Conservation (phyloP, 169 alveolate species). For the Eimeria sp. region DNA sequence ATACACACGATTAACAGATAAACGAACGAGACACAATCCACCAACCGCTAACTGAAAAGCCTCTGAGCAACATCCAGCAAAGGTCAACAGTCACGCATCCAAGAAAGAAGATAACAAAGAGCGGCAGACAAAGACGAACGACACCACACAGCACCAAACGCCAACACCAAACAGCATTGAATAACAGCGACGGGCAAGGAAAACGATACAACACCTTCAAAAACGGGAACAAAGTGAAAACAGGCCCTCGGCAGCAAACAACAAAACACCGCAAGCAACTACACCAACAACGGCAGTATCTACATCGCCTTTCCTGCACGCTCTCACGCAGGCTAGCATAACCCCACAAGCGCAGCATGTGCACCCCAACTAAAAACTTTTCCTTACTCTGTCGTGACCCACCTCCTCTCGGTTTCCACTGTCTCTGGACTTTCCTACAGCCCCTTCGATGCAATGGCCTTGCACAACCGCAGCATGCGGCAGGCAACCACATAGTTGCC, state of each 20-base stretch:
- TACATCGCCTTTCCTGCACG: background rate
- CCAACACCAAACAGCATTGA: too few relatives aligned
- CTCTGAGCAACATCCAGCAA: background rate
- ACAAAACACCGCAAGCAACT: background rate
- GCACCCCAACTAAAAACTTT: background rate
- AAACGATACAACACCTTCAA: background rate
- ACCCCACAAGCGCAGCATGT: background rate
- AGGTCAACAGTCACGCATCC: background rate
- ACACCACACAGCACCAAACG: background rate
- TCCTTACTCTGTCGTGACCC: background rate
- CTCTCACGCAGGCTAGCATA: background rate
- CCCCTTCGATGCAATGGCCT: background rate
- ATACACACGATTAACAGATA: too few relatives aligned
- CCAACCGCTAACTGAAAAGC: too few relatives aligned
- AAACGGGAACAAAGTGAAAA: background rate
- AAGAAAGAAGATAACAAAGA: background rate
- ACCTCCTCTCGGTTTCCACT: background rate
- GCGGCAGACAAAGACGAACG: background rate
- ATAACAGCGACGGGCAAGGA: too few relatives aligned
- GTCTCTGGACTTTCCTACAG: background rate
- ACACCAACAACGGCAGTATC: background rate
- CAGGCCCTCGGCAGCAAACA: background rate
- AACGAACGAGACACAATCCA: too few relatives aligned
- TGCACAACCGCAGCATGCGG: background rate
- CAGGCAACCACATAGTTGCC: background rate